Percentiles rank a stretch among this genome's conserved stretches.
phyloP scores from a whole-genome alignment of 2,329 filamentous ascomycete genomes.

The Claviceps cyperi region DNA sequence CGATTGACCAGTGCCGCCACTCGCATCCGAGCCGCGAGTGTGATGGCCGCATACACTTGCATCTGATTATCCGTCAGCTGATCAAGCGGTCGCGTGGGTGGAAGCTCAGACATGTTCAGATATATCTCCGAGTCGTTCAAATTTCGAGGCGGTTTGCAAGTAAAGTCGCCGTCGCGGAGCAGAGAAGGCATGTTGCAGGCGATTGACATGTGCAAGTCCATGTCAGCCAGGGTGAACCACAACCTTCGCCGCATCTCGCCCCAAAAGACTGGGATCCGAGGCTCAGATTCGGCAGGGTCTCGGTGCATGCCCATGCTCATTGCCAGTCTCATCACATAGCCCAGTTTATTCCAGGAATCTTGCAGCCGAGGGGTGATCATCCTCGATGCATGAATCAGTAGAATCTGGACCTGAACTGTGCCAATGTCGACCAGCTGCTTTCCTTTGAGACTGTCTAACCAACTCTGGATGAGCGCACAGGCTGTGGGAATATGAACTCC shows the following conservation, averaged over 20 bases:
- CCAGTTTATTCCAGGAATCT: conserved; percentile 40
- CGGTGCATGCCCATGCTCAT: conserved; percentile 46
- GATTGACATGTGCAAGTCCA: conserved; percentile 40
- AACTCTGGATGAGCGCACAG: conserved; percentile 37
- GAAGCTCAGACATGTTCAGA: conserved; percentile 32
- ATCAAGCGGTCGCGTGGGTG: conserved; percentile 34
- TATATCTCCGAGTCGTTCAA: conserved; percentile 36
- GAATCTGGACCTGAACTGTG: conserved; percentile 38
- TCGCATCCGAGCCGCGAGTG: conserved; percentile 32
- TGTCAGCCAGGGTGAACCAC: conserved; percentile 42
- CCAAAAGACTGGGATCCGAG: conserved; percentile 33
- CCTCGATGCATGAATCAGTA: conserved; percentile 37
- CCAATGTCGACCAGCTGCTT: conserved; percentile 38
- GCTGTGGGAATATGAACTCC: conserved; percentile 43
- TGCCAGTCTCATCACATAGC: conserved; percentile 39
- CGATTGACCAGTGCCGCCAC: conserved; percentile 36
- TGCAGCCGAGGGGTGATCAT: conserved; percentile 37
- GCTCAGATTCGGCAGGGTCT: conserved; percentile 38
- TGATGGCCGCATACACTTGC: conserved; percentile 38
- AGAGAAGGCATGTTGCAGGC: conserved; percentile 36
- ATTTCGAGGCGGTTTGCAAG: conserved; percentile 37
- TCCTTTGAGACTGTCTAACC: conserved; percentile 36
- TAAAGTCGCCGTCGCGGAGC: conserved; percentile 38
- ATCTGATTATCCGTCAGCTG: conserved; percentile 38
- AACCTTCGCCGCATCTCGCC: conserved; percentile 39